Conservation (phyloP, 2,329 filamentous ascomycete species). For the Colletotrichum sp. region DNA sequence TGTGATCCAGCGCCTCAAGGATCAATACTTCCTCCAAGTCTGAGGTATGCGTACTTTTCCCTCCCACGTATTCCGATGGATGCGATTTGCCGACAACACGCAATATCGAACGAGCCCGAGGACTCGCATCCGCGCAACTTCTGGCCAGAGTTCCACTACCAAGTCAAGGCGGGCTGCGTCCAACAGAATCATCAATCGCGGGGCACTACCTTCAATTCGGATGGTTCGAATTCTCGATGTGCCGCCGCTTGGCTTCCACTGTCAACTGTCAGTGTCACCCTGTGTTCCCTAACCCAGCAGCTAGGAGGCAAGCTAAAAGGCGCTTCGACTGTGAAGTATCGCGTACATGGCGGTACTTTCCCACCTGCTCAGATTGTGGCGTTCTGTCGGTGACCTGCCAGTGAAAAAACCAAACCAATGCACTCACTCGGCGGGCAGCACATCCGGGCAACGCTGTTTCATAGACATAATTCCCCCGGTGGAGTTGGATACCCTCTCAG, state of each 20-base stretch:
- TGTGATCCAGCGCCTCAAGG: background rate
- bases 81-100: background rate
- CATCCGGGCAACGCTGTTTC: background rate
- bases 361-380: background rate
- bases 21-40: background rate
- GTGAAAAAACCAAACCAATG: background rate
- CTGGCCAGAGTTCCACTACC: background rate
- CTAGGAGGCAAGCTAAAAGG: background rate
- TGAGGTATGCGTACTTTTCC: background rate
- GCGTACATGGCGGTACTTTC: background rate
- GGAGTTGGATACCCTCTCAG: background rate
- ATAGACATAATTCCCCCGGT: background rate
- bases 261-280: background rate
- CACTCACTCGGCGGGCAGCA: background rate
- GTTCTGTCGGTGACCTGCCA: background rate
- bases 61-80: background rate
- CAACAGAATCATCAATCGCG: background rate
- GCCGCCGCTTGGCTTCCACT: background rate
- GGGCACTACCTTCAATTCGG: background rate
- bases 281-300: slow-evolving; percentile 5
- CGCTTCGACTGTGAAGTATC: background rate
- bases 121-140: background rate
- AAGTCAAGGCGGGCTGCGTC: background rate
- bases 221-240: background rate
- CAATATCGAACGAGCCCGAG: background rate